Base-by-base conservation (phyloP, 768 basidiomycete species). In the Termitomyces heimii region DNA sequence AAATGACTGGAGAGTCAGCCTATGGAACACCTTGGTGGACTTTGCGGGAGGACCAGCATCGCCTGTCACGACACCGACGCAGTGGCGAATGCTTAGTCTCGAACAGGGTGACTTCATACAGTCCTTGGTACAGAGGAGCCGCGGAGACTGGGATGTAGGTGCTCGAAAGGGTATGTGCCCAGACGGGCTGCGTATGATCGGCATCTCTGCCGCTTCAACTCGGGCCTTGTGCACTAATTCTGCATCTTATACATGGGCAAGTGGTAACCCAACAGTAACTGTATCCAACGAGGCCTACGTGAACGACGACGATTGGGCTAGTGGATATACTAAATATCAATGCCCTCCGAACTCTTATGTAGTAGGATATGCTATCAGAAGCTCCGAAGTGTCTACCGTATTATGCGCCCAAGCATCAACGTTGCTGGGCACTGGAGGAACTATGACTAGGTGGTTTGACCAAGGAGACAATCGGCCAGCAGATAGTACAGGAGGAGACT, bases 131-230 rank as follows among this genome's bases (percentile, higher is more conserved):
- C 60, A 62, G 31, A 44, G 18, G 9, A 31, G 50, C 9, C 57
- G 60, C 37, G 57, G 44, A 31, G 60, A 62, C 51, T 62, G 61
- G 61, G 58, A 62, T 40, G 42, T 55, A 35, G 61, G 61, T 12
- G 61, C 61, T 26, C 54, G 48, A 40, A 62, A 62, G 45, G 61
- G 57, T 29, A 57, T 62, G 61, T 62, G 61, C 31, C 57, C 57
- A 18, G 61, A 62, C 20, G 61, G 61, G 28, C 58, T 56, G 7
- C 61, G 61, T 43, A 35, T 62, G 24, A 58, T 62, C n/a, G 61
- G 61, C 32, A 28, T 62, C 44, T 62, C 61, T 2, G 55, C 57
- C 31, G 57, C 54, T 29, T 59, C 57, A 26, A 56, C 54, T 5
- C 51, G 61, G 34, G 61, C 57, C 1, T 32, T 62, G n/a, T 62